These are phyloP conservation scores for Ogataea wickerhamii DNA, from an alignment of 805 yeast species.

Conservation along the genomic window DNA sequence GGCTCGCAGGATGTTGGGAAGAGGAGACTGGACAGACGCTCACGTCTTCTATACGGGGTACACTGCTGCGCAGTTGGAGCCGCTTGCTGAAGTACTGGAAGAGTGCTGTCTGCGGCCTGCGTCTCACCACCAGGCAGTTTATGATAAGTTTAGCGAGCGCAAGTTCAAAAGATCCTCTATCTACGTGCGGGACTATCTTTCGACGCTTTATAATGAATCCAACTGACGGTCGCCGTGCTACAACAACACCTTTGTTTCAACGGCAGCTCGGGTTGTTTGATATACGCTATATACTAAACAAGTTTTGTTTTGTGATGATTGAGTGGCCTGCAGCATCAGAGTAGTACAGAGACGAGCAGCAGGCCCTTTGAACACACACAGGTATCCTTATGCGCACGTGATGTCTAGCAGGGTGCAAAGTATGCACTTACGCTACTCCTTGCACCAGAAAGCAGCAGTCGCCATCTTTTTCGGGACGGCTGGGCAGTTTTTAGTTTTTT, in stretches of 20 bases:
- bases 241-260: not conserved
- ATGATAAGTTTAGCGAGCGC: constrained; percentile 83
- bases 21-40: constrained; percentile 78
- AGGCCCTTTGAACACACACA: not conserved
- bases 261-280: not conserved
- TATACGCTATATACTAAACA: constrained; percentile 1
- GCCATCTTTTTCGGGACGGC: no score
- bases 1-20: constrained; percentile 67
- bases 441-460: no score
- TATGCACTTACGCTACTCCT: no score
- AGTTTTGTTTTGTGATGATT: not conserved
- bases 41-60: constrained; percentile 93
- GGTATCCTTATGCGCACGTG: not conserved
- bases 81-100: constrained; percentile 69
- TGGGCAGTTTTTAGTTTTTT: not conserved
- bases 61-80: constrained; percentile 77
- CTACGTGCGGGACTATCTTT: constrained; percentile 74
- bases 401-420: no score
- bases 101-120: constrained; percentile 62
- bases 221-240: not conserved
- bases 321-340: not conserved
- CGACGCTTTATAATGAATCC: constrained; percentile 25
- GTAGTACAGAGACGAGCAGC: no score
- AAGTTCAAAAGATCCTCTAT: constrained; percentile 75
- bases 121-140: constrained; percentile 73